A percentile compares a stretch with the other conserved stretches of the same genome.
phyloP scores from a whole-genome alignment of 352 stramenopile genomes.

The Pythium volutum region DNA sequence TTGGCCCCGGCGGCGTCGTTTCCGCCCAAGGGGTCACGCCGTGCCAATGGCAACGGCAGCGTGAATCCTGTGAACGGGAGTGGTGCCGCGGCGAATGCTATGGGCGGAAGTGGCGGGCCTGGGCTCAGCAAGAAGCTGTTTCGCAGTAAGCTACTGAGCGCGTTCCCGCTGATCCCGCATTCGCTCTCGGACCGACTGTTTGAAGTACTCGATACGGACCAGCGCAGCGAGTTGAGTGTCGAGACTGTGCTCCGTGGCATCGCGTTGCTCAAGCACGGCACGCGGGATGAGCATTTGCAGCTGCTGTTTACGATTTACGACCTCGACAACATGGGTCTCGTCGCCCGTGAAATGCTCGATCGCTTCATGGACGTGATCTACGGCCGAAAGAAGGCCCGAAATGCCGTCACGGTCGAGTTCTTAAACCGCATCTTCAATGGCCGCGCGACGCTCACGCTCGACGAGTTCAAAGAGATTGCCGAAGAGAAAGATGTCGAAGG shows the following conservation, averaged over 20 bases:
- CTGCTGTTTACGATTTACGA: conserved; percentile 87
- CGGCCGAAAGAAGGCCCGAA: conserved; percentile 46
- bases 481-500: conserved; percentile 49
- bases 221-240: conserved; percentile 56
- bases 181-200: conserved; percentile 83
- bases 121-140: conserved; percentile 73
- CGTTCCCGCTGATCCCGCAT: conserved; percentile 78
- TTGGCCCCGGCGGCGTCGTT: conserved; percentile 21
- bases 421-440: conserved; percentile 59
- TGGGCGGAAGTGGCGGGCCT: conserved; percentile 4
- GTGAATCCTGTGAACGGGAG: conserved; percentile 16
- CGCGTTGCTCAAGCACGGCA: conserved; percentile 72
- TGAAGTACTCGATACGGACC: conserved; percentile 77
- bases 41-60: conserved; percentile 6
- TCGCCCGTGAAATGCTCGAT: conserved; percentile 69
- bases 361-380: conserved; percentile 88
- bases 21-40: conserved; percentile 20
- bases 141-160: conserved; percentile 70
- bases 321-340: conserved; percentile 51
- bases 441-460: conserved; percentile 38
- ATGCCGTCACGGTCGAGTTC: conserved; percentile 42
- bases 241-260: conserved; percentile 65
- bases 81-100: neutral
- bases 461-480: conserved; percentile 62
- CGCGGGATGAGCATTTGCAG: conserved; percentile 67